A percentile compares a stretch with the other conserved stretches of the same genome.
Conservation (phyloP, 306 rosid genomes). For the Geum urbanum region DNA sequence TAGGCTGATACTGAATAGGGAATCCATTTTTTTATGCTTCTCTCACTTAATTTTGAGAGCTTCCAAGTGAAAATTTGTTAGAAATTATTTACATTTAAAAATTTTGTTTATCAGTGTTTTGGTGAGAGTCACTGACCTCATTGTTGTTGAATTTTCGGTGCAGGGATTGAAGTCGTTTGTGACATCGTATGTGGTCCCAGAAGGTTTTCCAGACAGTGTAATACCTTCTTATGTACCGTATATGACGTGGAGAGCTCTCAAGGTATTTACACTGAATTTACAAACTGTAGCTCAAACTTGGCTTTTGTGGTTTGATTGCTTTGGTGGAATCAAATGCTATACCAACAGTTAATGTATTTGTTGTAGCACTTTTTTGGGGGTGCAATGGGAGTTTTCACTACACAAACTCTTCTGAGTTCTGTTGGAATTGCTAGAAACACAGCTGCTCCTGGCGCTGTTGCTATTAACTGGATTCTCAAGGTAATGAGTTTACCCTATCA, state of each 20-base stretch:
- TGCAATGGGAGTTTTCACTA: slow-evolving; percentile 99
- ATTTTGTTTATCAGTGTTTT: not conserved
- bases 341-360: not conserved
- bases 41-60: not conserved
- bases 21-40: not conserved
- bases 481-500: slow-evolving; percentile 24
- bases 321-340: not conserved
- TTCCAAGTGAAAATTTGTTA: not conserved
- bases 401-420: slow-evolving; percentile 81
- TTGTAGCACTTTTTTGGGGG: slow-evolving; percentile 93
- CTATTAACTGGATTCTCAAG: slow-evolving; percentile 98
- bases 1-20: too few relatives aligned
- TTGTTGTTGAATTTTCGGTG: slow-evolving; percentile 17
- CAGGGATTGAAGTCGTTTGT: slow-evolving; percentile 75
- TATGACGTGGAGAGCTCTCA: slow-evolving; percentile 96
- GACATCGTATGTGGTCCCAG: slow-evolving; percentile 91
- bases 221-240: slow-evolving; percentile 89
- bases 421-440: slow-evolving; percentile 78
- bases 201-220: slow-evolving; percentile 89
- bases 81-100: not conserved
- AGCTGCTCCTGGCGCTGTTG: slow-evolving; percentile 79
- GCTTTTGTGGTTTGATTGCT: not conserved
- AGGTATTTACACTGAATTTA: slow-evolving; percentile 41
- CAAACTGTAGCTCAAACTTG: too few relatives aligned
- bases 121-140: not conserved